phyloP scores from a whole-genome alignment of 345 rosid species.

The Salix caprea region DNA sequence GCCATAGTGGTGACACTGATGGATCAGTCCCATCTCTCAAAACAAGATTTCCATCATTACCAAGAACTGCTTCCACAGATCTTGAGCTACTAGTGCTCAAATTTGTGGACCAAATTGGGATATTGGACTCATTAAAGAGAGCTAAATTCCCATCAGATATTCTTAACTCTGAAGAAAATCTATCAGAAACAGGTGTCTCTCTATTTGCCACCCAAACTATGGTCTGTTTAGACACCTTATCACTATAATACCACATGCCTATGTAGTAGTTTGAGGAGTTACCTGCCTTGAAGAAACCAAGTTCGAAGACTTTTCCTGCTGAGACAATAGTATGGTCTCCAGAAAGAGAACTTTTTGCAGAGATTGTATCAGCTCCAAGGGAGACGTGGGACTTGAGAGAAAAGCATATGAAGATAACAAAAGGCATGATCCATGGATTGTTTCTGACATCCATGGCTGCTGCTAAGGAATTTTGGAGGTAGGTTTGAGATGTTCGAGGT shows the following conservation, averaged over 20 bases:
- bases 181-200: constrained; percentile 48
- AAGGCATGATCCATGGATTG: constrained; percentile 23
- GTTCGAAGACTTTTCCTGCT: constrained; percentile 33
- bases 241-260: constrained; percentile 58
- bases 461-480: background rate
- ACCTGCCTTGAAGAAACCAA: constrained; percentile 69
- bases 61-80: constrained; percentile 43
- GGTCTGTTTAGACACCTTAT: constrained; percentile 29
- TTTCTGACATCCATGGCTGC: constrained; percentile 26
- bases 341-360: constrained; percentile 45
- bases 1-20: constrained; percentile 41
- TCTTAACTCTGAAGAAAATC: constrained; percentile 38
- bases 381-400: constrained; percentile 26
- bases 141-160: constrained; percentile 66
- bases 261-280: constrained; percentile 55
- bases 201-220: constrained; percentile 77
- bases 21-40: constrained; percentile 30
- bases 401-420: constrained; percentile 26
- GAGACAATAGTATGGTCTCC: constrained; percentile 62
- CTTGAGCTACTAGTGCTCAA: constrained; percentile 30
- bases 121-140: constrained; percentile 43
- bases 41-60: constrained; percentile 59
- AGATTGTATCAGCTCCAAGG: constrained; percentile 47
- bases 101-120: constrained; percentile 62
- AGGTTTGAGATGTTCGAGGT: background rate